Evolutionary conservation across 306 rosid genomes (phyloP).

Genomic region (Castanea sativa): DNA sequence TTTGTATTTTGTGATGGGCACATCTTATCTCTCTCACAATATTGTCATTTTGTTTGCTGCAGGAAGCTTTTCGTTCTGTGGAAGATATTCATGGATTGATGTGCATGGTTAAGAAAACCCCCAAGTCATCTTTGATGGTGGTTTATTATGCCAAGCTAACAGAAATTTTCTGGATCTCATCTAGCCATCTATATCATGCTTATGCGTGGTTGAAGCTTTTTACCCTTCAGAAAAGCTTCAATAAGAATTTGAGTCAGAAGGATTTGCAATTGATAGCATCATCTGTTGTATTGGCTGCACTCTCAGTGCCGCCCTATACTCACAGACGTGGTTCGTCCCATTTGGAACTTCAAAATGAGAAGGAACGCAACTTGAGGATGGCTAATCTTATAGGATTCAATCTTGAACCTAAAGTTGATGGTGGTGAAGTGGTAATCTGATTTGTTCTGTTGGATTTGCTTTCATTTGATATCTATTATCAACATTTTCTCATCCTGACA

Average conservation of each 20-base stretch:
- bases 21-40: neutral
- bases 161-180: constrained; percentile 79
- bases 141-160: constrained; percentile 90
- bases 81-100: constrained; percentile 96
- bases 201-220: constrained; percentile 97
- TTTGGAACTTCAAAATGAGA: constrained; percentile 84
- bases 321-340: constrained; percentile 71
- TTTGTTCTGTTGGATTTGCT: constrained; percentile 9
- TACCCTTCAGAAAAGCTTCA: constrained; percentile 79
- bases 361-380: constrained; percentile 87
- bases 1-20: neutral
- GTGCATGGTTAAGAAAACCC: constrained; percentile 97
- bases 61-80: constrained; percentile 97
- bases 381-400: constrained; percentile 86
- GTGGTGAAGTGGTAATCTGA: constrained; percentile 79
- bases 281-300: constrained; percentile 94
- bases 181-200: constrained; percentile 90
- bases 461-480: neutral
- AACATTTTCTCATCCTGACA: neutral
- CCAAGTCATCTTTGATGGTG: constrained; percentile 90
- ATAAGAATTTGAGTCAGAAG: constrained; percentile 93
- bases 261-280: constrained; percentile 96
- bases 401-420: constrained; percentile 75
- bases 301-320: constrained; percentile 82
- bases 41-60: constrained; percentile 7